phyloP scores from a whole-genome alignment of 2,329 filamentous ascomycete species.

The Trichoderma lentiforme region DNA sequence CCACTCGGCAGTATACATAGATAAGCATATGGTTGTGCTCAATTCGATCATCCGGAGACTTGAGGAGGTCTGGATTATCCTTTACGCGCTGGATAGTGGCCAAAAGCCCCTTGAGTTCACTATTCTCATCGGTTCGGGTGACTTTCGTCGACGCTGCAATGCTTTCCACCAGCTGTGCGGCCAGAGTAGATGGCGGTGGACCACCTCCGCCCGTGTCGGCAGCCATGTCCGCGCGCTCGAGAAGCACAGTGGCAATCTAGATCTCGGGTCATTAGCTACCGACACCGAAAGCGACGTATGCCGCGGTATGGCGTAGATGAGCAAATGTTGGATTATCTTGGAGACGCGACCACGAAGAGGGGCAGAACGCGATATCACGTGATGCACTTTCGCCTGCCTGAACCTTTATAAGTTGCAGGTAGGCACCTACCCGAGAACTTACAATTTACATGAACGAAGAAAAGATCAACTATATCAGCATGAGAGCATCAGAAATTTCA shows the following conservation, averaged over 20 bases:
- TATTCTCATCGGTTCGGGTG: constrained; percentile 62
- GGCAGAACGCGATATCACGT: constrained; percentile 25
- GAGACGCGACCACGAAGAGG: constrained; percentile 22
- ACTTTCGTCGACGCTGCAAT: constrained; percentile 63
- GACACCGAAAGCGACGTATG: constrained; percentile 25
- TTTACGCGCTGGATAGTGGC: constrained; percentile 54
- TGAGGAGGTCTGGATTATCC: constrained; percentile 51
- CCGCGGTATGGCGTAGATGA: neutral
- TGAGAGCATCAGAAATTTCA: neutral
- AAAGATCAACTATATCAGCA: neutral
- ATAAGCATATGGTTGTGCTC: constrained; percentile 82
- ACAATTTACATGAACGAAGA: neutral
- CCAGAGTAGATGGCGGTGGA: constrained; percentile 74
- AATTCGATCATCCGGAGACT: constrained; percentile 61
- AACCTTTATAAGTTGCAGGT: neutral
- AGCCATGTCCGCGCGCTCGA: constrained; percentile 18
- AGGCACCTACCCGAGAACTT: neutral
- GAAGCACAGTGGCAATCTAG: constrained; percentile 22
- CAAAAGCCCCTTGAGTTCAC: constrained; percentile 71
- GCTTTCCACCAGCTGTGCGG: constrained; percentile 81
- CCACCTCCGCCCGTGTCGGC: constrained; percentile 22
- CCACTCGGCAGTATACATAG: constrained; percentile 76
- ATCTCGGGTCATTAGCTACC: constrained; percentile 30
- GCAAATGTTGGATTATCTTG: neutral
- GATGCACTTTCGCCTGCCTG: neutral